Evolutionary conservation across 2,329 filamentous ascomycete genomes (phyloP).

Genomic region (Teratosphaeria zuluensis): DNA sequence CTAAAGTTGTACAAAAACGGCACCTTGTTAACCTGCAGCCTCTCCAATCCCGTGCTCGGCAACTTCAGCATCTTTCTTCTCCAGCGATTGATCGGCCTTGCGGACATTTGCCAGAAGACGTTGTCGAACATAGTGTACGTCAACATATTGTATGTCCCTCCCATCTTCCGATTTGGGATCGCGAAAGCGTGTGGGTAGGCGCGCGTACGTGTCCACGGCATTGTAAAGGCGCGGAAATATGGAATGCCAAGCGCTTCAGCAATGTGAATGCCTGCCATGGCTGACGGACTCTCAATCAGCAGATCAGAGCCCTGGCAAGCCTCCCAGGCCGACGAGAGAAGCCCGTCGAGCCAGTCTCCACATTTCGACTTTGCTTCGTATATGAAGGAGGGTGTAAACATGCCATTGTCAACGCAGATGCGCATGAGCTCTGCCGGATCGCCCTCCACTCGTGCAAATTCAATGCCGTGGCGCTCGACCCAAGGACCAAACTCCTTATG

Average conservation of each 20-base stretch:
- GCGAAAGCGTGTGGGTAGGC: conserved; percentile 96
- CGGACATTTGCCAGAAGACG: conserved; percentile 90
- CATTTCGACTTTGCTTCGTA: conserved; percentile 80
- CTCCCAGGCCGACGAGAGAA: conserved; percentile 69
- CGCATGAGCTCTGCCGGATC: conserved; percentile 92
- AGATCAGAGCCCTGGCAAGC: conserved; percentile 83
- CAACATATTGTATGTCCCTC: conserved; percentile 88
- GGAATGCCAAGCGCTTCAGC: conserved; percentile 86
- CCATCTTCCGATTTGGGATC: conserved; percentile 86
- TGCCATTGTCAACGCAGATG: conserved; percentile 92
- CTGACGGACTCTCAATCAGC: conserved; percentile 87
- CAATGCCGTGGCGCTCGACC: conserved; percentile 88
- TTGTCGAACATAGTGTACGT: conserved; percentile 96
- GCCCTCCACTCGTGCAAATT: conserved; percentile 78
- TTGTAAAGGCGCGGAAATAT: conserved; percentile 95
- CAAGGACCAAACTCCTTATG: conserved; percentile 83
- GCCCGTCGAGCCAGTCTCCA: conserved; percentile 86
- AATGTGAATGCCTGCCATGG: conserved; percentile 97
- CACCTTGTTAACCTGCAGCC: conserved; percentile 94
- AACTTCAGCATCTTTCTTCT: conserved; percentile 70
- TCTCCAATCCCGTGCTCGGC: conserved; percentile 72
- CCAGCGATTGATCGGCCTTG: conserved; percentile 88
- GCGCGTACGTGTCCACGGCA: conserved; percentile 95
- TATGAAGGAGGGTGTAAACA: conserved; percentile 88
- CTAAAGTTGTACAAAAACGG: conserved; percentile 98